Base-by-base conservation (phyloP, 2,329 filamentous ascomycete species). In the Sphaerulina vaccinii region DNA sequence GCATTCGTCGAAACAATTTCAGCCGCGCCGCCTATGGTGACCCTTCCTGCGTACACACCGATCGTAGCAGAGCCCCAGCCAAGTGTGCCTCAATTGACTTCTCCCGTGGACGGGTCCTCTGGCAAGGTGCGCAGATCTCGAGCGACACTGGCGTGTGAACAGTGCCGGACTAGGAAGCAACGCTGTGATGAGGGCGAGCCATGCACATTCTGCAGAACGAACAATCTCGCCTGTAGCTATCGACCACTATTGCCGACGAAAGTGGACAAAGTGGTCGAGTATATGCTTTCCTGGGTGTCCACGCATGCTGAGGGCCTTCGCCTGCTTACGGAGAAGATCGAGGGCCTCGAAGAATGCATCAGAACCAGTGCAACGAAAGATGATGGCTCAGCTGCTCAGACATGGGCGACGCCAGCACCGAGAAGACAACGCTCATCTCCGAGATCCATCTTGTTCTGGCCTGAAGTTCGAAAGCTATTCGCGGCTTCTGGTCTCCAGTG, bases 191-290 rank as follows among this genome's bases (percentile, higher is more conserved):
- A 95, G 73, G 83, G 83, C 7, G 84, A 87, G 59, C 89, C 86
- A 64, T 91, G 88, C 65, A 87, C 84, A 35, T 81, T 82, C 62
- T 96, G 91, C 69, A 85, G 85, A 62, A 90, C 96, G 60, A 93
- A 93, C 67, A 84, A 81, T 56, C 79, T 88, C 27, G 80, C 85
- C 48, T 96, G 88, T 74, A 85, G 87, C 68, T 96, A 96, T 69
- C 84, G 90, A 60, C 90, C 95, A 65, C 85, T 91, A 3, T 86
- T 88, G n/a, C 88, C 89, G 8, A 92, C 93, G 66, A 90, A 92
- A 72, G 75, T 56, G 59, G 73, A 60, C 42, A 56, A 60, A 22
- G 75, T 72, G 53, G 68, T 74, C 57, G 70, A 72, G 57, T 67
- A 74, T 59, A 71, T 77, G 33, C 64, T 74, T 43, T 69, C 73